These are phyloP conservation scores for Globisporangium viniferum DNA, from an alignment of 352 stramenopile species.

Conservation along the genomic window DNA sequence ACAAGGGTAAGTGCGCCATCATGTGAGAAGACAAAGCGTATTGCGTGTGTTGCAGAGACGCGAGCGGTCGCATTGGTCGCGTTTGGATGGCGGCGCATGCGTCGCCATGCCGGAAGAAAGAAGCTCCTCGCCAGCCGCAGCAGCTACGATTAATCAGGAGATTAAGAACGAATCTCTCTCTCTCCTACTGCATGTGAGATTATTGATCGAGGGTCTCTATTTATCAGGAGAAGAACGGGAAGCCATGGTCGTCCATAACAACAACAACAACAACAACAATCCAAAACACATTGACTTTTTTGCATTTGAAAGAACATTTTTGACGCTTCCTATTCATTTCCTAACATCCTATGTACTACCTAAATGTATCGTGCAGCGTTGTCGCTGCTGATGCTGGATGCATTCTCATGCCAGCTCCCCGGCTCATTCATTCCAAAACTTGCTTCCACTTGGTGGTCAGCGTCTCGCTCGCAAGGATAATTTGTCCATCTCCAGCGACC, in stretches of 20 bases:
- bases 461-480: slow-evolving; percentile 2
- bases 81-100: neutral
- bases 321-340: neutral
- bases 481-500: neutral
- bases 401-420: neutral
- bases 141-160: neutral
- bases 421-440: slow-evolving; percentile 17
- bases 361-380: neutral
- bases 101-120: neutral
- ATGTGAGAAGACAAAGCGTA: slow-evolving; percentile 11
- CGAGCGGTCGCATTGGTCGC: neutral
- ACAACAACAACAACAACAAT: neutral
- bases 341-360: neutral
- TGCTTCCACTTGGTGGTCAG: slow-evolving; percentile 21
- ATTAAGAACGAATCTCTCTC: neutral
- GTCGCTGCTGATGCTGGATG: neutral
- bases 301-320: neutral
- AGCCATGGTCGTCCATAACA: neutral
- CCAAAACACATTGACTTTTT: slow-evolving; percentile 1
- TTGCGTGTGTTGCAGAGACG: neutral
- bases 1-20: slow-evolving; percentile 22
- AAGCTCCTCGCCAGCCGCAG: neutral
- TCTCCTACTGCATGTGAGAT: slow-evolving; percentile 3
- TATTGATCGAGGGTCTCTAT: slow-evolving; percentile 4
- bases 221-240: neutral